Evolutionary conservation across 768 basidiomycete genomes (phyloP), one percentile per base, ranked within the genome.

Genomic region (Podaxis pistillaris): DNA sequence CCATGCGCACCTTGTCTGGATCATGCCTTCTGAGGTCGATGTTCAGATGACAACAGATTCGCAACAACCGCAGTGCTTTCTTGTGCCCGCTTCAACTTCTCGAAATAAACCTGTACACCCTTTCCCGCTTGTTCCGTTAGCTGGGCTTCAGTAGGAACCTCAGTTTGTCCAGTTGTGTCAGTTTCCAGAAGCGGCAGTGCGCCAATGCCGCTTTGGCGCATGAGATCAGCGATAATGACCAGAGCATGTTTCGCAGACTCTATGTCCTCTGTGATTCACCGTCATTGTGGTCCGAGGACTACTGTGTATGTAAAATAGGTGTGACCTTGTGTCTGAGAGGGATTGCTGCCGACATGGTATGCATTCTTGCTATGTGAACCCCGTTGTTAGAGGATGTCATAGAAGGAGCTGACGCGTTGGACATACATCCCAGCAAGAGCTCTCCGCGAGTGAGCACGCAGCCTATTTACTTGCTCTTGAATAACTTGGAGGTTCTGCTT

Each of bases 171-270:
- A 15, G 38, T 44, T 2, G 49, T 11, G 11, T 60, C 46, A 0
- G 28, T 47, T 28, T 50, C 56, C 12, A 83, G 71, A 9, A 86
- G 65, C 1, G 89, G 88, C 52, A 88, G 78, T 1, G 85, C 87
- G 1, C 88, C 89, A 17, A 90, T 80, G n/a, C 89, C 89, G 0
- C 83, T 81, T 56, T 83, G 78, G 1, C 82, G 78, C 64, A 90
- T 73, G 36, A 81, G 64, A 9, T 86, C 81, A 4, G 76, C 72
- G 11, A 88, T 75, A 1, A 73, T 57, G 12, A 78, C 73, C 1
- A 88, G 65, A 15, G 78, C 75, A 65, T 85, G 82, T 57, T 83
- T 82, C n/a, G 89, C 78, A 0, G 80, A 71, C 0, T 70, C 70
- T 55, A 88, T 70, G 64, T 86, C 77, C 26, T 78, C 87, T 38